These are phyloP conservation scores for Candida anglica DNA, from an alignment of 805 yeast genomes.

Conservation along the genomic window DNA sequence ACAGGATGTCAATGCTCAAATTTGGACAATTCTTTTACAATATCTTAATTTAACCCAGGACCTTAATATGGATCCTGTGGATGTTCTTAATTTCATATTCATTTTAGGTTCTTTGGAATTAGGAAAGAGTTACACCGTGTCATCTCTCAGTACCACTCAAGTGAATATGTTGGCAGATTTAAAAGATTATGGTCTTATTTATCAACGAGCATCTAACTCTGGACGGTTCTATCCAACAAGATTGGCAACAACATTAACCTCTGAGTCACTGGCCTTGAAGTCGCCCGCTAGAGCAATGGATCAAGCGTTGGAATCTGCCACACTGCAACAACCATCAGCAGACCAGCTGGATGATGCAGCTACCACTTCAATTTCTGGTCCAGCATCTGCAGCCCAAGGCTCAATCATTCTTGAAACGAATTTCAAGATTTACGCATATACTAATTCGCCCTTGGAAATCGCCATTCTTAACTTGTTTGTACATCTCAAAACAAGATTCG, in stretches of 20 bases:
- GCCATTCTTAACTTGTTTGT: conserved; percentile 89
- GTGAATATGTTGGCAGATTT: conserved; percentile 82
- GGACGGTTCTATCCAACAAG: conserved; percentile 84
- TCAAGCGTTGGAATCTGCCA: conserved; percentile 40
- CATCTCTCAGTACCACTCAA: conserved; percentile 75
- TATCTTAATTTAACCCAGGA: conserved; percentile 82
- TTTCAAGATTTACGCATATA: conserved; percentile 87
- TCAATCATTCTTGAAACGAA: conserved; percentile 89
- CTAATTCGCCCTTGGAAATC: conserved; percentile 90
- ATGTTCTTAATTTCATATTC: conserved; percentile 88
- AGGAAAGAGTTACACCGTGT: conserved; percentile 78
- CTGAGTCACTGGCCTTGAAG: conserved; percentile 70
- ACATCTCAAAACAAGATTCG: conserved; percentile 76
- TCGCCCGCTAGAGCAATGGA: conserved; percentile 75
- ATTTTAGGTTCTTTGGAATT: conserved; percentile 89
- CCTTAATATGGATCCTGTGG: conserved; percentile 91
- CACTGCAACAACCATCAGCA: neutral
- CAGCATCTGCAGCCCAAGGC: conserved; percentile 36
- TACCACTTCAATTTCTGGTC: conserved; percentile 5
- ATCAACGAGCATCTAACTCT: conserved; percentile 51
- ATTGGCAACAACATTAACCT: conserved; percentile 82
- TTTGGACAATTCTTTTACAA: conserved; percentile 88
- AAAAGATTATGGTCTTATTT: conserved; percentile 87
- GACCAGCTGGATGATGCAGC: conserved; percentile 8
- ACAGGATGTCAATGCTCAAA: conserved; percentile 90